Conservation (phyloP, 768 basidiomycete genomes). For the Boletus pseudopeckii region DNA sequence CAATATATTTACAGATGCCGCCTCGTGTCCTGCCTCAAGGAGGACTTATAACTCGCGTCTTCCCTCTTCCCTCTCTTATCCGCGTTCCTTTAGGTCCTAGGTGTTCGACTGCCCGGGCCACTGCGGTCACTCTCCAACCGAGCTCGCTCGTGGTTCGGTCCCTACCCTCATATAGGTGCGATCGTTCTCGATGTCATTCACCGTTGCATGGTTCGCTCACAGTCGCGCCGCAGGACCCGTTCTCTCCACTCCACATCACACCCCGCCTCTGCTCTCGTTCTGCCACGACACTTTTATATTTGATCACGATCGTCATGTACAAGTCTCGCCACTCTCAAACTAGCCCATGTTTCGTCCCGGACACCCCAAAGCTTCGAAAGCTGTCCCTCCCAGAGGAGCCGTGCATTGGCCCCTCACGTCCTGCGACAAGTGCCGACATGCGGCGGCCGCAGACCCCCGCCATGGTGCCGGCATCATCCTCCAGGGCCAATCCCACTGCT, state of each 20-base stretch:
- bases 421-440: slow-evolving; percentile 12
- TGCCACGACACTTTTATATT: slow-evolving; percentile 16
- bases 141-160: slow-evolving; percentile 14
- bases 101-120: slow-evolving; percentile 25
- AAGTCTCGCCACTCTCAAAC: slow-evolving; percentile 14
- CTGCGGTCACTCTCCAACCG: slow-evolving; percentile 22
- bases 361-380: slow-evolving; percentile 21
- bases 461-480: slow-evolving; percentile 10
- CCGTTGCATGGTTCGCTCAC: not conserved
- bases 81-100: slow-evolving; percentile 15
- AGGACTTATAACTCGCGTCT: slow-evolving; percentile 14
- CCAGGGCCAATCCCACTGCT: slow-evolving; percentile 20
- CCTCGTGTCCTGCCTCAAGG: slow-evolving; percentile 32
- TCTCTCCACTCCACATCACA: not conserved
- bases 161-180: slow-evolving; percentile 13
- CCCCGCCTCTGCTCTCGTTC: slow-evolving; percentile 12
- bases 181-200: not conserved
- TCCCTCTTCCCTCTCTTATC: slow-evolving; percentile 4
- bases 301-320: slow-evolving; percentile 30
- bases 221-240: not conserved
- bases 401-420: slow-evolving; percentile 7
- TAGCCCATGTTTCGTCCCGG: slow-evolving; percentile 16
- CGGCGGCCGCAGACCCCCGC: slow-evolving; percentile 21
- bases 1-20: slow-evolving; percentile 8
- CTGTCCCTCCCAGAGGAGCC: slow-evolving; percentile 20